phyloP scores from a whole-genome alignment of 2,329 filamentous ascomycete genomes.

The Ceratocystis huliohia region DNA sequence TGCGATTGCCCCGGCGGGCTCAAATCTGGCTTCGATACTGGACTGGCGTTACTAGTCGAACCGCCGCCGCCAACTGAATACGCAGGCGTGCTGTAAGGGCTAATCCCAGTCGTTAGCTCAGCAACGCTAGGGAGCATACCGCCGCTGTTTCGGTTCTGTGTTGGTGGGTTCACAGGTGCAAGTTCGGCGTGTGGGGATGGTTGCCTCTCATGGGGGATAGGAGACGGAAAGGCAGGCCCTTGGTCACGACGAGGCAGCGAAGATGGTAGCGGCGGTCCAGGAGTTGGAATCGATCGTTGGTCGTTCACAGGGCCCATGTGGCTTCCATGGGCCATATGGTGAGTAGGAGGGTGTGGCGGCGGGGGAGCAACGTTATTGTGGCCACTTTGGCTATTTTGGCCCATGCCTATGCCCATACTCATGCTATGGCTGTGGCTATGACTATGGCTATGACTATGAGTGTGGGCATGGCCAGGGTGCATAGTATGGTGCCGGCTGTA shows the following conservation, averaged over 20 bases:
- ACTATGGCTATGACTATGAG: slow-evolving; percentile 26
- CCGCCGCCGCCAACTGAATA: slow-evolving; percentile 32
- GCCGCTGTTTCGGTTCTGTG: slow-evolving; percentile 28
- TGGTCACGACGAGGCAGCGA: slow-evolving; percentile 22
- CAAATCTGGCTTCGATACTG: slow-evolving; percentile 30
- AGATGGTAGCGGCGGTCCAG: slow-evolving; percentile 26
- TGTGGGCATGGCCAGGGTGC: slow-evolving; percentile 25
- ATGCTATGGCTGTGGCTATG: slow-evolving; percentile 25
- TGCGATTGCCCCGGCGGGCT: slow-evolving; percentile 32
- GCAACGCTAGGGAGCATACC: slow-evolving; percentile 47
- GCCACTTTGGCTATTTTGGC: not conserved
- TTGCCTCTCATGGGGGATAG: slow-evolving; percentile 25
- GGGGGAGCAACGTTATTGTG: slow-evolving; percentile 19
- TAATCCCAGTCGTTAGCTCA: slow-evolving; percentile 51
- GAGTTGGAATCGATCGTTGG: slow-evolving; percentile 29
- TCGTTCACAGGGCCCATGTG: slow-evolving; percentile 43
- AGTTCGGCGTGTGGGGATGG: slow-evolving; percentile 13
- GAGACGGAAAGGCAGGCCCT: slow-evolving; percentile 22
- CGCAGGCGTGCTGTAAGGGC: slow-evolving; percentile 46
- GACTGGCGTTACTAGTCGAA: slow-evolving; percentile 29
- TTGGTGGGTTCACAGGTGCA: slow-evolving; percentile 18
- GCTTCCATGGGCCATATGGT: slow-evolving; percentile 29
- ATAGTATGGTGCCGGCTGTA: slow-evolving; percentile 32
- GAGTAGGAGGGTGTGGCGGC: slow-evolving; percentile 24
- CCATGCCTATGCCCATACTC: slow-evolving; percentile 23